Conservation (phyloP, 495 filamentous ascomycete genomes). For the Lentithecium fluviatile region DNA sequence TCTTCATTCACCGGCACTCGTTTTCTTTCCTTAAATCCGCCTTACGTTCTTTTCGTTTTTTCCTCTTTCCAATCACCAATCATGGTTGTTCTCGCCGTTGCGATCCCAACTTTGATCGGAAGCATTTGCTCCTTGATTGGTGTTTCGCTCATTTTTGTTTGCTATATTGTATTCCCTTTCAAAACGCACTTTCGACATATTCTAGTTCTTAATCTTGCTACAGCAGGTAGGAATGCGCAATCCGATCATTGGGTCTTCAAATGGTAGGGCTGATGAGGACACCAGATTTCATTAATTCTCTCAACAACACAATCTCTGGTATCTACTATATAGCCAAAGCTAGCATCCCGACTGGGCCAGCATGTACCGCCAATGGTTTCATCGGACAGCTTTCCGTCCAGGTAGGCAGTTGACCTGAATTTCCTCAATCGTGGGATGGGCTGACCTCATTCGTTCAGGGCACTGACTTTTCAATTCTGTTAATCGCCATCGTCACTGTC, state of each 20-base stretch:
- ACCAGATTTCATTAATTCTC: neutral
- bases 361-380: neutral
- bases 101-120: constrained; percentile 5
- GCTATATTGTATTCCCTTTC: neutral
- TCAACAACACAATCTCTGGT: neutral
- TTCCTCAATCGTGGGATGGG: neutral
- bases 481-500: neutral
- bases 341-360: neutral
- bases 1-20: too few relatives aligned
- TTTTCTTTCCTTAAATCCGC: too few relatives aligned
- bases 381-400: constrained; percentile 7
- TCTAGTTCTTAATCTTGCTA: constrained; percentile 2
- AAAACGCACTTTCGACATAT: constrained; percentile 4
- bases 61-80: neutral
- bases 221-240: neutral
- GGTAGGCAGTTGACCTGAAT: neutral
- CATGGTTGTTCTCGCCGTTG: constrained; percentile 2
- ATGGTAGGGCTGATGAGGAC: neutral
- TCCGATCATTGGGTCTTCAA: neutral
- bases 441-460: neutral
- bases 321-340: neutral
- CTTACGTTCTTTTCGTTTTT: neutral
- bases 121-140: constrained; percentile 4
- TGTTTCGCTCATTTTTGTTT: neutral
- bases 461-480: constrained; percentile 1